Percentiles rank a stretch among this genome's conserved stretches.
Evolutionary conservation across 169 alveolate genomes (phyloP).

Genomic region (Cryptosporidium sp.): DNA sequence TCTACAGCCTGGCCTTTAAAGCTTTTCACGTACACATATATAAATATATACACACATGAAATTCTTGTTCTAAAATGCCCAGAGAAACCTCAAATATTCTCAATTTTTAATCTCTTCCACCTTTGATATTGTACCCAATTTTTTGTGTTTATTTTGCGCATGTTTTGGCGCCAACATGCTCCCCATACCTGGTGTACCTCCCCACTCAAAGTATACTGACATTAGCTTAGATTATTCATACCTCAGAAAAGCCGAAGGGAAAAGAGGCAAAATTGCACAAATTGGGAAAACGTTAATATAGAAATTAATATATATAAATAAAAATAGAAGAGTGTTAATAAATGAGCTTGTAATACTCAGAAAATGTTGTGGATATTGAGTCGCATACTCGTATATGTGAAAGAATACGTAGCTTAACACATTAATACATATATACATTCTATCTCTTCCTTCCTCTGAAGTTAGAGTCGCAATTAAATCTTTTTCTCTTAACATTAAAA

Average conservation of each 20-base stretch:
- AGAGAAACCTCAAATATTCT: slow-evolving; percentile 8
- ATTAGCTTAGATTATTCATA: background rate
- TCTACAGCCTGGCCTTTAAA: background rate
- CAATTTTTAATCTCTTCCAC: background rate
- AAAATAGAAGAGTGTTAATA: background rate
- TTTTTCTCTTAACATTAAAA: background rate
- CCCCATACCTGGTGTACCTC: slow-evolving; percentile 32
- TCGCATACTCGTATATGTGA: background rate
- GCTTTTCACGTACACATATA: background rate
- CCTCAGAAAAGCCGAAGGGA: background rate
- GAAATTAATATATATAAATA: background rate
- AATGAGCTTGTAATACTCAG: background rate
- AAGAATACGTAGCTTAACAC: background rate
- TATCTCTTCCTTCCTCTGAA: background rate
- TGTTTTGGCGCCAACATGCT: slow-evolving; percentile 62
- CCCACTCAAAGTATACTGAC: slow-evolving; percentile 24
- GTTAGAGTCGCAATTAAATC: background rate
- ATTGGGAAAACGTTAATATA: background rate
- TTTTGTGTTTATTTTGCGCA: slow-evolving; percentile 20
- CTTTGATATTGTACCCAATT: slow-evolving; percentile 8
- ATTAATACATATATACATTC: background rate
- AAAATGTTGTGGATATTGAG: background rate
- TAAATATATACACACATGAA: slow-evolving; percentile 11
- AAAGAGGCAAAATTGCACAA: background rate
- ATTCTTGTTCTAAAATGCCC: background rate